Evolutionary conservation across 2,329 filamentous ascomycete species (phyloP), one percentile per base, ranked within the genome.

Genomic region (Fusarium staphyleae): DNA sequence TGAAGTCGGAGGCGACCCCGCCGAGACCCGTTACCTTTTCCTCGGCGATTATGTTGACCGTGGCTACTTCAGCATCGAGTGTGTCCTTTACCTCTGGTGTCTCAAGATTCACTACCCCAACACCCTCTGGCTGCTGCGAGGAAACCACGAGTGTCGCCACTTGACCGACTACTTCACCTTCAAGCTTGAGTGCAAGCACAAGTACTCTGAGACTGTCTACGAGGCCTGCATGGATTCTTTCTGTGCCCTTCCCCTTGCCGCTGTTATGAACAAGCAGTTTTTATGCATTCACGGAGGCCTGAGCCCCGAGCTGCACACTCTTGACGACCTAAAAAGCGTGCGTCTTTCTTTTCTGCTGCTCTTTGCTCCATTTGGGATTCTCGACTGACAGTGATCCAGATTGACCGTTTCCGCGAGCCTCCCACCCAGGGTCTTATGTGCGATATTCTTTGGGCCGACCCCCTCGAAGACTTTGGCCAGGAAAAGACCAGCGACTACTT

Each of bases 181-280:
- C 82, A 98, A 99, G 82, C 87, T 99, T 52, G 95, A 99, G 76
- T 99, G 95, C 83, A 97, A 96, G 80, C 95, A 99, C 85, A 99
- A 99, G 77, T 99, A 99, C 78, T 96, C 91, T 28, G 95, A 98
- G 78, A 85, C 85, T 61, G 85, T 99, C 55, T 99, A 99, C 74
- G 93, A 99, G 70, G 93, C 95, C 51, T 98, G 95, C 78, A 96
- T 97, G 86, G 93, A 99, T 63, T 96, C 95, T 0, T 99, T 99
- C 82, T 99, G 95, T 78, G 84, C 89, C 61, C 80, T 99, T 60
- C 95, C 95, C 24, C 81, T 99, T 66, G 95, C 95, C 51, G 95
- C 95, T 22, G 88, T 99, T 65, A 99, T 99, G 95, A 99, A 99
- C 85, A 99, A 99, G 82, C 95, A 99, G 75, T 99, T 99, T 76